A percentile compares a stretch with the other conserved stretches of the same genome.
phyloP scores from a whole-genome alignment of 192 early-diverging fungal genomes.

The Coemansia sp. region DNA sequence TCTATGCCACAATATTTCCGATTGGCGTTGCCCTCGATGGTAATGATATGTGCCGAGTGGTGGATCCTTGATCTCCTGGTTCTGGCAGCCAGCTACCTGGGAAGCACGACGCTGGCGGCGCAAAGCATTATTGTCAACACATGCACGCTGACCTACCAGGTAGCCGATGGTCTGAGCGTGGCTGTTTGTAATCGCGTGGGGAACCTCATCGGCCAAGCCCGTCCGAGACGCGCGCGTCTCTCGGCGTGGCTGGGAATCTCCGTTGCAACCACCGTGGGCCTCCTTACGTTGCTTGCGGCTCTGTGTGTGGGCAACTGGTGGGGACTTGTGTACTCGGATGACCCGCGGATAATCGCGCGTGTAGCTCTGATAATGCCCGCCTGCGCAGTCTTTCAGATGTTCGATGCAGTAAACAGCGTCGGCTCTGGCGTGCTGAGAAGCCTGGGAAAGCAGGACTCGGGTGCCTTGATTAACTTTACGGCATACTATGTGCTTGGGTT shows the following conservation, averaged over 20 bases:
- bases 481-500: constrained; percentile 57
- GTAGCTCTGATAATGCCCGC: constrained; percentile 76
- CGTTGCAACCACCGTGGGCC: constrained; percentile 11
- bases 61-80: constrained; percentile 52
- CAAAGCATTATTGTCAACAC: constrained; percentile 59
- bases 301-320: constrained; percentile 38
- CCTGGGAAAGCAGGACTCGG: constrained; percentile 54
- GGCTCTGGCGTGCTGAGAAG: constrained; percentile 57
- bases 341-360: constrained; percentile 62
- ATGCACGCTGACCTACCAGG: constrained; percentile 48
- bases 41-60: constrained; percentile 74
- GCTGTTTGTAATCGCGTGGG: constrained; percentile 55
- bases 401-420: constrained; percentile 60
- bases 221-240: constrained; percentile 33
- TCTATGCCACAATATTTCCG: constrained; percentile 53
- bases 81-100: constrained; percentile 55
- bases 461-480: constrained; percentile 53
- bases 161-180: constrained; percentile 57
- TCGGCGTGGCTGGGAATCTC: constrained; percentile 33
- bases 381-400: constrained; percentile 68
- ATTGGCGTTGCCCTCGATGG: constrained; percentile 70
- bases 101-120: constrained; percentile 55
- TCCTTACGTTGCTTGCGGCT: constrained; percentile 17
- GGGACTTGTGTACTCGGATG: constrained; percentile 61
- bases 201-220: constrained; percentile 49